phyloP scores from a whole-genome alignment of 371 early-diverging fungal species.

The Mucor plumbeus region DNA sequence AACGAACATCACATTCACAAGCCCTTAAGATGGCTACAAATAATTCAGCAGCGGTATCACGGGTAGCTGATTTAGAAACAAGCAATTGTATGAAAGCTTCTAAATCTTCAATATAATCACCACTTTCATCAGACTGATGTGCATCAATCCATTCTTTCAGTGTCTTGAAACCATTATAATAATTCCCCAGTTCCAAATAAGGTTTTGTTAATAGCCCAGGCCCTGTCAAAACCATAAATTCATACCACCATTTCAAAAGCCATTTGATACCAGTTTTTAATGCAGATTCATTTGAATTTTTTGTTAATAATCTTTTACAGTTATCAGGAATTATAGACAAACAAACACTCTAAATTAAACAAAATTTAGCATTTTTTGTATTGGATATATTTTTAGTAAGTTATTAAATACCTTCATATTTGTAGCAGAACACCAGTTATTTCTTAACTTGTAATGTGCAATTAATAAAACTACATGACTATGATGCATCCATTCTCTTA shows the following conservation, averaged over 20 bases:
- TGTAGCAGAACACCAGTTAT: slow-evolving; percentile 42
- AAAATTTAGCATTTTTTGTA: neutral
- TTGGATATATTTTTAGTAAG: no score
- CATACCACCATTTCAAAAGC: slow-evolving; percentile 64
- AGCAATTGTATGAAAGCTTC: slow-evolving; percentile 34
- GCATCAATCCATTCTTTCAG: neutral
- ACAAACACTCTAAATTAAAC: slow-evolving; percentile 30
- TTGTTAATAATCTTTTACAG: slow-evolving; percentile 22
- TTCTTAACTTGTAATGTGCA: slow-evolving; percentile 47
- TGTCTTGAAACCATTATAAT: neutral
- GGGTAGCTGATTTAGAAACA: slow-evolving; percentile 30
- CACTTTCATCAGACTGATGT: slow-evolving; percentile 17
- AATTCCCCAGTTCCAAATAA: slow-evolving; percentile 34
- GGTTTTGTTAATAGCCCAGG: slow-evolving; percentile 47
- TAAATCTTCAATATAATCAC: slow-evolving; percentile 28
- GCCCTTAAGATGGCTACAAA: slow-evolving; percentile 65
- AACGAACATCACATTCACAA: slow-evolving; percentile 57
- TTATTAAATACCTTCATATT: slow-evolving; percentile 35
- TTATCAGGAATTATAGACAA: slow-evolving; percentile 39
- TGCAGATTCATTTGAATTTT: slow-evolving; percentile 19
- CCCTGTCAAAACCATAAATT: slow-evolving; percentile 53
- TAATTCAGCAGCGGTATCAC: slow-evolving; percentile 61
- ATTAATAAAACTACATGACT: slow-evolving; percentile 39
- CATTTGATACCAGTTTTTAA: slow-evolving; percentile 42
- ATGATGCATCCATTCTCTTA: slow-evolving; percentile 50